Conservation (phyloP, 73 alveolate species). For the Stentor roeselii region DNA sequence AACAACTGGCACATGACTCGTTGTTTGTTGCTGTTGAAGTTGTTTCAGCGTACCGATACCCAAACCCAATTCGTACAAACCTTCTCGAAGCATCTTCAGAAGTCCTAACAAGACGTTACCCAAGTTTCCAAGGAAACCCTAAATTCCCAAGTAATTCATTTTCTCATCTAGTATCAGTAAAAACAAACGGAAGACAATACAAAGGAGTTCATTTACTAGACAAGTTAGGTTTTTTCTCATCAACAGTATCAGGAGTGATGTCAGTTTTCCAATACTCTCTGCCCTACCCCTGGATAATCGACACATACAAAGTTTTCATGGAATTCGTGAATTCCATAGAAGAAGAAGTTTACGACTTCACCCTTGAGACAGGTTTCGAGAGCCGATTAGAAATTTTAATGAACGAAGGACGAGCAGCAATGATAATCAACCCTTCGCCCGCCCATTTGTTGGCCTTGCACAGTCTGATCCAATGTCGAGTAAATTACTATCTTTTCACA, state of each 20-base stretch:
- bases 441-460: background rate
- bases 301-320: background rate
- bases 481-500: background rate
- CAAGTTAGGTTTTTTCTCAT: background rate
- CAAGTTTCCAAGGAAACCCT: background rate
- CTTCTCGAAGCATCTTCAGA: background rate
- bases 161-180: background rate
- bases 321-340: background rate
- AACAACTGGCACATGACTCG: background rate
- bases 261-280: background rate
- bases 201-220: background rate
- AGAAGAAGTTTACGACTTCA: background rate
- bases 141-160: background rate
- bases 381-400: background rate
- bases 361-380: constrained; percentile 12
- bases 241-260: background rate
- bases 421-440: constrained; percentile 5
- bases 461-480: background rate
- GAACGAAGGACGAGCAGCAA: constrained; percentile 11
- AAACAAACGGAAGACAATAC: background rate
- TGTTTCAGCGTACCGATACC: background rate
- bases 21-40: background rate
- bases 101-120: background rate
- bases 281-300: background rate
- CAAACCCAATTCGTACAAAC: background rate